Evolutionary conservation across 768 basidiomycete genomes (phyloP).

Genomic region (Mycena vulgaris): DNA sequence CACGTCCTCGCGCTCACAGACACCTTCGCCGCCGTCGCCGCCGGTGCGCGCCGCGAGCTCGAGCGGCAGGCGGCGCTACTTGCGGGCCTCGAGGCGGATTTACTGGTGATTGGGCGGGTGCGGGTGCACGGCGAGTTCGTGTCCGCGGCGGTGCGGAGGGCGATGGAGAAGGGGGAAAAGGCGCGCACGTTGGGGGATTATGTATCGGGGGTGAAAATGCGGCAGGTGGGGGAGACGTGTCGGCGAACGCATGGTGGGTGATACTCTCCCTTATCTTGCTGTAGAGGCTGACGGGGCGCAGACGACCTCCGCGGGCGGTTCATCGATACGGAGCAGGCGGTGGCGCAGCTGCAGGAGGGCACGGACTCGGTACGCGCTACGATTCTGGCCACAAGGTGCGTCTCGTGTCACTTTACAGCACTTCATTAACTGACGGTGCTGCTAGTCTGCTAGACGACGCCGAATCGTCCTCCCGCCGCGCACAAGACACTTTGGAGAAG

Average conservation of each 20-base stretch:
- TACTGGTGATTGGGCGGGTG: constrained; percentile 78
- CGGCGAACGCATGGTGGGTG: constrained; percentile 75
- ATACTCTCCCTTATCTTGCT: constrained; percentile 5
- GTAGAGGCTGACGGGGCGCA: constrained; percentile 42
- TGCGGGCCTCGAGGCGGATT: constrained; percentile 75
- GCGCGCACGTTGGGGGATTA: constrained; percentile 85
- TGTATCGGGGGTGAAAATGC: constrained; percentile 85
- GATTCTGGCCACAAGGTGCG: constrained; percentile 64
- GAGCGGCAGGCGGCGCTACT: constrained; percentile 77
- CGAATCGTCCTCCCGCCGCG: constrained; percentile 66
- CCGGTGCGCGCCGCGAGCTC: constrained; percentile 73
- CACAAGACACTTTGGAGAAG: constrained; percentile 72
- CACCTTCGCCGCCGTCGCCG: constrained; percentile 75
- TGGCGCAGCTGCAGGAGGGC: constrained; percentile 69
- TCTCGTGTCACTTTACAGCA: constrained; percentile 3
- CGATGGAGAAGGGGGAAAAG: constrained; percentile 80
- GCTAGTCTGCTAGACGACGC: constrained; percentile 73
- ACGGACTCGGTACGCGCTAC: constrained; percentile 71
- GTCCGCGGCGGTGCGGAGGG: constrained; percentile 74
- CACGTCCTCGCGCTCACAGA: constrained; percentile 81
- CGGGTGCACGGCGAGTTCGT: constrained; percentile 83
- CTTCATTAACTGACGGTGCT: constrained; percentile 1
- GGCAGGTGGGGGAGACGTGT: constrained; percentile 83
- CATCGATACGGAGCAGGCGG: constrained; percentile 66
- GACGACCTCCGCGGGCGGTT: constrained; percentile 74